These are phyloP conservation scores for Taphrina populina DNA, from an alignment of 1,139 yeast species.

Conservation along the genomic window DNA sequence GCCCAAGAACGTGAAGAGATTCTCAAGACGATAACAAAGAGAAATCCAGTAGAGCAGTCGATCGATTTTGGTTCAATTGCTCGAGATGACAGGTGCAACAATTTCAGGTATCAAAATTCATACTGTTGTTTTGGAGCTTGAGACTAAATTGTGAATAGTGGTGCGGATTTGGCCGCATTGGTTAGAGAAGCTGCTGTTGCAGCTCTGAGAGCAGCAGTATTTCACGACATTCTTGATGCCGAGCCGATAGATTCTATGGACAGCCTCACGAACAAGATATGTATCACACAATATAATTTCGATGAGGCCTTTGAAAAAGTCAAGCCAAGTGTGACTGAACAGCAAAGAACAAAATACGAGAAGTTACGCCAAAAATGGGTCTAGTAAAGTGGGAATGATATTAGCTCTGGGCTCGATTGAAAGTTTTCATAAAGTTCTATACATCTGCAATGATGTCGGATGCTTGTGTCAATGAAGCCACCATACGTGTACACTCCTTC, in stretches of 20 bases:
- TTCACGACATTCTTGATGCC: slow-evolving; percentile 48
- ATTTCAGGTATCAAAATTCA: slow-evolving; percentile 51
- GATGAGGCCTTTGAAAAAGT: slow-evolving; percentile 67
- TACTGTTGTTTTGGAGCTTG: not conserved
- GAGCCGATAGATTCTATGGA: slow-evolving; percentile 42
- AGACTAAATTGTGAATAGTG: slow-evolving; percentile 43
- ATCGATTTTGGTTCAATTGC: slow-evolving; percentile 67
- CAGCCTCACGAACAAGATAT: slow-evolving; percentile 44
- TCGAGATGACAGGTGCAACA: slow-evolving; percentile 73
- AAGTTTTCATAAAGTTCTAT: not conserved
- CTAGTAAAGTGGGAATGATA: not conserved
- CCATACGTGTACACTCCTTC: slow-evolving; percentile 92
- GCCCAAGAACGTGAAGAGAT: slow-evolving; percentile 77
- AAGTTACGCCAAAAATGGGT: slow-evolving; percentile 39
- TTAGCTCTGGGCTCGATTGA: not conserved
- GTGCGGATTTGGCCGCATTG: slow-evolving; percentile 91
- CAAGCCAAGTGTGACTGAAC: slow-evolving; percentile 87
- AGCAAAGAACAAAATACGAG: slow-evolving; percentile 76
- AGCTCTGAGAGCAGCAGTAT: slow-evolving; percentile 73
- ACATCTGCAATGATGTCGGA: slow-evolving; percentile 66
- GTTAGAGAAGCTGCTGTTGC: slow-evolving; percentile 90
- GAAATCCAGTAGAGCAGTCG: slow-evolving; percentile 67
- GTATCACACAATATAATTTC: slow-evolving; percentile 68
- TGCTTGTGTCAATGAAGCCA: slow-evolving; percentile 83
- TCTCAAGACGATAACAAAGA: slow-evolving; percentile 71